phyloP scores from a whole-genome alignment of 177 flowering plant species.

The Vitis hybrid region DNA sequence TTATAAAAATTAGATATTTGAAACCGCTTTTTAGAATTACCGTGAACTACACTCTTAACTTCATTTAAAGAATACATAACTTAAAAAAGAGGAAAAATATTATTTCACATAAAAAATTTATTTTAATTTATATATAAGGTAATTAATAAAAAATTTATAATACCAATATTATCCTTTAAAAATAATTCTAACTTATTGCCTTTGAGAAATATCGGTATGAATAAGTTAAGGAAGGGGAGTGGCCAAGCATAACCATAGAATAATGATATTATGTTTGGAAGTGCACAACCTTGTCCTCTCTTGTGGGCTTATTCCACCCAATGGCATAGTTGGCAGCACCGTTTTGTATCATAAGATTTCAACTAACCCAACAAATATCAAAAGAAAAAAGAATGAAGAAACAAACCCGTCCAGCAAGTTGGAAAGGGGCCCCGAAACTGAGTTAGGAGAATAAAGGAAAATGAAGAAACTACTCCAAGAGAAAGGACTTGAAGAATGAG shows the following conservation, averaged over 20 bases:
- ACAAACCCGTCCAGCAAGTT: no score
- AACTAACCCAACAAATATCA: slow-evolving; percentile 16
- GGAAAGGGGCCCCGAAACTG: no score
- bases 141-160: no score
- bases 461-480: no score
- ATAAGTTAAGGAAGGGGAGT: background rate
- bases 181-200: background rate
- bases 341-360: background rate
- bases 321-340: slow-evolving; percentile 11
- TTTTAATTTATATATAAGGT: no score
- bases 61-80: no score
- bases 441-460: no score
- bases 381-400: background rate
- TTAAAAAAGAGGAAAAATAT: background rate
- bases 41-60: no score
- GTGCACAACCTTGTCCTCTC: slow-evolving; percentile 8
- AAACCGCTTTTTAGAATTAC: no score
- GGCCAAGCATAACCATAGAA: background rate
- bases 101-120: background rate
- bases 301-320: background rate
- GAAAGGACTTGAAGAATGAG: no score
- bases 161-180: no score
- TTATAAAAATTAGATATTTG: no score
- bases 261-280: background rate
- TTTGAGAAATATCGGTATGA: background rate